Conservation (phyloP, 441 rosid genomes). For the Populus hybrid region DNA sequence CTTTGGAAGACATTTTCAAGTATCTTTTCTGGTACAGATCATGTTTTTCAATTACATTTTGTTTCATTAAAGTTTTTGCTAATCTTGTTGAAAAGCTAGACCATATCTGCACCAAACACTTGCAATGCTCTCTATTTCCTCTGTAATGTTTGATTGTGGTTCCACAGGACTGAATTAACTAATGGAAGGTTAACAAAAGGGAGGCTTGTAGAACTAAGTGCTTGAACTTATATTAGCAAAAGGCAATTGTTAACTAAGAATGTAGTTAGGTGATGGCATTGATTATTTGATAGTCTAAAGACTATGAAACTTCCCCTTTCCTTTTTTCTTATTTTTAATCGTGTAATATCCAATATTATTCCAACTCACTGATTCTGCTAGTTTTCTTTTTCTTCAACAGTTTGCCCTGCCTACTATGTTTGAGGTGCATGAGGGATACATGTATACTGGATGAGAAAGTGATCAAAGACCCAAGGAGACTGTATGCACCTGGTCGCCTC, state of each 20-base stretch:
- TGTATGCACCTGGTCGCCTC: slow-evolving; percentile 95
- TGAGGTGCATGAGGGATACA: slow-evolving; percentile 87
- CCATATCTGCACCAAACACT: neutral
- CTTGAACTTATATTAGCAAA: neutral
- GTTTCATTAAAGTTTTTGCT: neutral
- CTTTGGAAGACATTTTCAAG: slow-evolving; percentile 93
- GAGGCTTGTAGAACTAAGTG: neutral
- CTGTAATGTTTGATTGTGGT: neutral
- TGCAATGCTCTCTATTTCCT: neutral
- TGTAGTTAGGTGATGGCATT: neutral
- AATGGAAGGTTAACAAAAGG: neutral
- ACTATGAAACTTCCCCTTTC: neutral
- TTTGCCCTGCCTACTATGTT: slow-evolving; percentile 77
- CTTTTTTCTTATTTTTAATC: neutral
- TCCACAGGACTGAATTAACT: neutral
- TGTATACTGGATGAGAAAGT: slow-evolving; percentile 74
- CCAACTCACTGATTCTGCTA: slow-evolving; percentile 3
- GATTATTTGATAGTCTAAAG: neutral
- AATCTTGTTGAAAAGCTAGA: neutral
- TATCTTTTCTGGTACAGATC: slow-evolving; percentile 82
- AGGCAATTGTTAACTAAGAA: neutral
- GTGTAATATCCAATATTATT: neutral
- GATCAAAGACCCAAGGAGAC: slow-evolving; percentile 92
- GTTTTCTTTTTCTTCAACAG: slow-evolving; percentile 38
- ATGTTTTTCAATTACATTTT: slow-evolving; percentile 1